Evolutionary conservation across 768 basidiomycete genomes (phyloP), one percentile per base, ranked within the genome.

Genomic region (Amanita jacksonii): DNA sequence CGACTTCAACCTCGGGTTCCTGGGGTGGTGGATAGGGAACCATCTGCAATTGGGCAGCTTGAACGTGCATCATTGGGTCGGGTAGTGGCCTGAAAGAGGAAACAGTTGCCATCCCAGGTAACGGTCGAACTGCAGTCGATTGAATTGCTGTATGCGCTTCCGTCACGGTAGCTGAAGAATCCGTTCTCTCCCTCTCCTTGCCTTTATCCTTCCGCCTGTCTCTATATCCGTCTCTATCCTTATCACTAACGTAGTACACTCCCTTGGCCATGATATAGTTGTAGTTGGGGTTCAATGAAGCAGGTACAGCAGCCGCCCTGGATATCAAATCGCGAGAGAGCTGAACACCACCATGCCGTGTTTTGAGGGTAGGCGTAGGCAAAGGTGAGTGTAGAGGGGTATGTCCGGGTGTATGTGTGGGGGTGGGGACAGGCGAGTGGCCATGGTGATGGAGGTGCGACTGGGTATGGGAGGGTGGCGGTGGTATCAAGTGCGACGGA

Each of bases 251-350:
- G 31, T 35, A 38, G 19, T 20, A 31, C 4, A 31, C 28, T 6
- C 44, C 35, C 34, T 16, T 43, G 4, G 43, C 15, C 3, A 35
- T 13, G 33, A 43, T 24, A 6, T 13, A 43, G 5, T 19, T 43
- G 43, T 43, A 35, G 34, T 43, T 43, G 10, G 34, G n/a, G 32
- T 24, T 35, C 24, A 32, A 12, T 7, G 44, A 36, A 8, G 44
- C 24, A 3, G 44, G 44, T 8, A 23, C 36, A 8, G 44, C 44
- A 6, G 44, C 44, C 3, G 44, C 44, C 6, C 44, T 15, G 7
- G 28, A 16, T 19, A 45, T 30, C 25, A 45, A 23, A 13, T 38
- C 36, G 12, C 44, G 32, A 2, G 44, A 22, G 19, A 45, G 28
- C 16, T 45, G 44, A 7, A 45, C 36, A 10, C 36, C 44, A 9